Evolutionary conservation across 768 basidiomycete genomes (phyloP), one percentile per base, ranked within the genome.

Genomic region (Clavulina sp.): DNA sequence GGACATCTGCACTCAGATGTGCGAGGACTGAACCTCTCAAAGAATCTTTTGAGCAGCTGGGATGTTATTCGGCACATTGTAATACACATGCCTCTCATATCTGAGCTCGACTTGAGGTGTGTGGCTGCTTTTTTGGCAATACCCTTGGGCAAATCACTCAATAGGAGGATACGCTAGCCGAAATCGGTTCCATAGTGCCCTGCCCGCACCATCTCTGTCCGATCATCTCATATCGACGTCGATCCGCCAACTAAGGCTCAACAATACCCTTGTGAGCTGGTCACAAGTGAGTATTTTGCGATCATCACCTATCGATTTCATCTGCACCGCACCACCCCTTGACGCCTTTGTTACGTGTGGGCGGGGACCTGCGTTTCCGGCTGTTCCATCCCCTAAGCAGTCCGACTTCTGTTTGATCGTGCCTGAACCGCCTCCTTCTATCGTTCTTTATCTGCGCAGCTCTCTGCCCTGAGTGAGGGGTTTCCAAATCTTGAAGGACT

Each of bases 21-120:
- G 41, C 75, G 74, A n/a, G 79, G 77, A 5, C 69, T 96, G 33
- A 84, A 95, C 66, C 68, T 96, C 33, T 87, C 89, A 16, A 68
- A 70, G 41, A 91, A 72, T 63, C 71, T 95, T 18, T 58, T 95
- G 30, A 63, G 78, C 3, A 69, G 64, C 52, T 95, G 91, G 92
- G 69, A 77, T 29, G 64, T 68, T 2, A 68, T 93, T 18, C 76
- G 79, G 6, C 59, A 62, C 23, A 86, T 96, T 54, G 64, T 73
- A 7, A 59, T 60, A 7, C 78, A 80, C 58, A 67, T 96, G 2
- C 75, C 73, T 6, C 60, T 59, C 3, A 71, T 96, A 7, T 70
- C 76, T 53, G 70, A 74, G 38, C 69, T 97, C 33, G 69, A 77
- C 28, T 65, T 96, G 57, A 93, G 89, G 92, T 95, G 57, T 63